Base-by-base conservation (phyloP, 768 basidiomycete species). In the Peribolospora kevripleyi region DNA sequence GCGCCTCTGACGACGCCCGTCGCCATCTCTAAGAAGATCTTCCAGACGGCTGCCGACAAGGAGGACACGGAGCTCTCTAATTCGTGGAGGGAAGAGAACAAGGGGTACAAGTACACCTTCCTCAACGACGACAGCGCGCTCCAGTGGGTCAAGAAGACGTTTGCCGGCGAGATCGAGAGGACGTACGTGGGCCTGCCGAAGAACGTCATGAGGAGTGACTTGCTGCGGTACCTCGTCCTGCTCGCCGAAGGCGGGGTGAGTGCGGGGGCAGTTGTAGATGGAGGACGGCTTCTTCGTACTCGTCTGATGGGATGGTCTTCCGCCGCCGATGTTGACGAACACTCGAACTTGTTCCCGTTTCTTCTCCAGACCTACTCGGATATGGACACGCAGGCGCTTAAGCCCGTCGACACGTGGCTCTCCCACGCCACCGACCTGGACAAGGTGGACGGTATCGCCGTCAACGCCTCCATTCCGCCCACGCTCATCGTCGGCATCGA, bases 401-500 rank as follows among this genome's bases (percentile, higher is more conserved):
- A 65, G 54, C 58, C 64, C 7, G 61, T 68, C 36, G 59, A 61
- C 0, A 42, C 49, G 14, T 70, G 68, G 69, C 43, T 11, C 41
- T 38, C 38, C 7, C 3, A 2, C 36, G 3, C 5, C 9, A 3
- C 4, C 11, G 38, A 1, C 5, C 25, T 3, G 42, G 43, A 11
- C 40, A 40, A 5, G n/a, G 42, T 6, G 55, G 60, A 6, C 48
- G 62, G 36, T 50, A 52, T 2, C 47, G 41, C 10, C 59, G 58
- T 6, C 57, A 63, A 38, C 36, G 49, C 5, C 52, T 59, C 45
- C 62, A 65, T 48, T 51, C 57, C 36, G 61, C 59, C 10, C 62
- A 0, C 54, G 47, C 62, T 71, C 8, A 64, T 73, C 7, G 65
- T 72, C 6, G 71, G 72, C 0, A 55, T 72, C 38, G 72, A 73